Percentiles rank a stretch among this genome's conserved stretches.
phyloP scores from a whole-genome alignment of 345 rosid species.

The Firmiana major region DNA sequence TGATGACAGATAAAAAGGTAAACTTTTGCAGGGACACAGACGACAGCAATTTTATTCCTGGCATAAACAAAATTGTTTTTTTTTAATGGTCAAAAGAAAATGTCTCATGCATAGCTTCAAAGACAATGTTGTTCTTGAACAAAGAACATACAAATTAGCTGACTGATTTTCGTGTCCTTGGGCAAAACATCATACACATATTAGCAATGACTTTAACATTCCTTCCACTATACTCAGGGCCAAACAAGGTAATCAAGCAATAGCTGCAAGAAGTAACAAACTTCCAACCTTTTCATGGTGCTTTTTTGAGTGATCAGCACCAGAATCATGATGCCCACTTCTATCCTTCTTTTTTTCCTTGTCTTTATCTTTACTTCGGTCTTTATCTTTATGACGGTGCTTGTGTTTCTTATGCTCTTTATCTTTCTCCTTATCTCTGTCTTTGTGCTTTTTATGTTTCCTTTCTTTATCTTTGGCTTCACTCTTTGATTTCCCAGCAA shows the following conservation, averaged over 20 bases:
- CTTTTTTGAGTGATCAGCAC: constrained; percentile 70
- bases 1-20: not conserved
- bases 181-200: not conserved
- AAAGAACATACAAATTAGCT: not conserved
- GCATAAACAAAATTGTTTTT: not conserved
- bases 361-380: constrained; percentile 77
- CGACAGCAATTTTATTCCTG: not conserved
- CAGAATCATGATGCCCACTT: constrained; percentile 76
- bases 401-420: constrained; percentile 90
- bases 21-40: not conserved
- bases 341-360: constrained; percentile 79
- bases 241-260: constrained; percentile 10
- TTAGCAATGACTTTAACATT: not conserved
- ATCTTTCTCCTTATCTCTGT: constrained; percentile 79
- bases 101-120: not conserved
- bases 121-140: not conserved
- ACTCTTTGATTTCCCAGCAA: constrained; percentile 63
- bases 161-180: not conserved
- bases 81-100: not conserved
- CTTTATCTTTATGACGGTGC: constrained; percentile 69
- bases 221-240: not conserved
- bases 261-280: not conserved
- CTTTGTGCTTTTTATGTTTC: constrained; percentile 85
- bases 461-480: constrained; percentile 79
- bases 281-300: constrained; percentile 79